Evolutionary conservation across 1,284 basidiomycete species (phyloP), one percentile per base, ranked within the genome.

Genomic region (Cryptococcus depauperatus): DNA sequence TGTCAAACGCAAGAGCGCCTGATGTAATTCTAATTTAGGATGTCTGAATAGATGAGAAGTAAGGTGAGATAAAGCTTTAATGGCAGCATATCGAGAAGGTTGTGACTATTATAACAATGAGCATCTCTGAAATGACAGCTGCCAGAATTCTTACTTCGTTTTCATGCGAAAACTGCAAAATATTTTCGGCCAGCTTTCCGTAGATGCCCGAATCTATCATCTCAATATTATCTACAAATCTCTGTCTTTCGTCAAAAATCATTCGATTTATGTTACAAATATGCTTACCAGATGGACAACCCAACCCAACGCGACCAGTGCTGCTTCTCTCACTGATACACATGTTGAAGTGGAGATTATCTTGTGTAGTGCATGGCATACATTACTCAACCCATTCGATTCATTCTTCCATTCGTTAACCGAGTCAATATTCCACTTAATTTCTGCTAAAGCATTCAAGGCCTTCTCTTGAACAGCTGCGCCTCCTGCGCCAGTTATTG

Each of bases 241-340:
- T n/a, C n/a, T n/a, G n/a, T n/a, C n/a, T n/a, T n/a, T n/a, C n/a
- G n/a, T n/a, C n/a, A n/a, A n/a, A n/a, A n/a, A n/a, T n/a, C n/a
- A n/a, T n/a, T n/a, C n/a, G n/a, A n/a, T n/a, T n/a, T n/a, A n/a
- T n/a, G n/a, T n/a, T n/a, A 30, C 13, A 40, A 35, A 41, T 23
- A 29, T 27, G 37, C 50, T 48, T n/a, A 53, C 54, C 37, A 37
- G 41, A 21, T 39, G 41, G 0, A 55, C 29, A 1, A 55, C 50
- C 46, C 58, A 59, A 4, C 55, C 60, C 6, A 61, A 43, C 11
- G 55, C 55, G 3, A 48, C 49, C 34, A 69, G 48, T 4, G 56
- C 60, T 10, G 66, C 67, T 43, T 69, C 66, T 30, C 47, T 51
- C 5, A 69, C 48, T 1, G 65, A 65, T 11, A 66, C 54, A 45